A percentile compares a stretch with the other conserved stretches of the same genome.
These are phyloP conservation scores for Athelia sp. DNA, from an alignment of 1,284 basidiomycete species.

Conservation along the genomic window DNA sequence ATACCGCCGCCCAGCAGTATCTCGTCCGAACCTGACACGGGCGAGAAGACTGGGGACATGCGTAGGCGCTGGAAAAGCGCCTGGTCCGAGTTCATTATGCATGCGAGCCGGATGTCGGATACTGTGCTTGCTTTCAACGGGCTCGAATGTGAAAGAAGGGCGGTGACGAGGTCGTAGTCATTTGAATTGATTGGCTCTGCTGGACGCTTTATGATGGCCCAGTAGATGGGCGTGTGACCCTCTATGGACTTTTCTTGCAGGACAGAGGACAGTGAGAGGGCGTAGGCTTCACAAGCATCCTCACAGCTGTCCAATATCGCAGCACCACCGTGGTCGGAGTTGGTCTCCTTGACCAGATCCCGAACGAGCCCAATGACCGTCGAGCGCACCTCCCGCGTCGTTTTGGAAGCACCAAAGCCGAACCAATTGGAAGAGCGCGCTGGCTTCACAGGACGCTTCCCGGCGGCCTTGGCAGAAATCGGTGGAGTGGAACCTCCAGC, in stretches of 20 bases:
- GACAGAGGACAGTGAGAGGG: constrained; percentile 37
- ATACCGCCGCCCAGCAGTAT: constrained; percentile 50
- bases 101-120: constrained; percentile 59
- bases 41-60: constrained; percentile 40
- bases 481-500: neutral
- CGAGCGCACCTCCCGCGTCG: constrained; percentile 36
- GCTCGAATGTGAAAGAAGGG: constrained; percentile 47
- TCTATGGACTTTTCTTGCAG: constrained; percentile 63
- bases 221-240: constrained; percentile 59
- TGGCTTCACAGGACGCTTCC: neutral
- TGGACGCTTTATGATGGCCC: constrained; percentile 61
- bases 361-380: constrained; percentile 43
- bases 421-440: constrained; percentile 14
- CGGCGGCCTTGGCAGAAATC: neutral
- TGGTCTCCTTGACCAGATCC: constrained; percentile 35
- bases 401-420: constrained; percentile 25
- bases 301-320: constrained; percentile 41
- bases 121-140: constrained; percentile 46
- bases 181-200: constrained; percentile 21
- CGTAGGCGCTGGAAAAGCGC: constrained; percentile 56
- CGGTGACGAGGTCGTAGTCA: constrained; percentile 36
- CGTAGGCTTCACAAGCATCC: constrained; percentile 35
- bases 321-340: constrained; percentile 17
- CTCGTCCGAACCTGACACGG: constrained; percentile 48
- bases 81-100: constrained; percentile 59